Conservation (phyloP, 305 asterid genomes). For the Fraxinus ornus region DNA sequence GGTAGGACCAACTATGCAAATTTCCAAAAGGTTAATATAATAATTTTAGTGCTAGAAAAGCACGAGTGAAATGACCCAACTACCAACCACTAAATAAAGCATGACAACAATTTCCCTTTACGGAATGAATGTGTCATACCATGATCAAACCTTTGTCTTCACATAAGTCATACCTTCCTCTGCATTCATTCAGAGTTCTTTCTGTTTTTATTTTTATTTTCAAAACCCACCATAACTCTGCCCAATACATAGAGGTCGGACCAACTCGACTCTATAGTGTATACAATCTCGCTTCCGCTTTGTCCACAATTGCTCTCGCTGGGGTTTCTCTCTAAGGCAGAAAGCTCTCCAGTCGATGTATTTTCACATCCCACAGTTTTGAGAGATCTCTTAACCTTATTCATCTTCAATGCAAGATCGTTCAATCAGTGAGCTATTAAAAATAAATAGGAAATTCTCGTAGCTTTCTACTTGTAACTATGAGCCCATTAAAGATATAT, state of each 20-base stretch:
- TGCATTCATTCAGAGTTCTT: not conserved
- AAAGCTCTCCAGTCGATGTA: too few relatives aligned
- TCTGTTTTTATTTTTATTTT: not conserved
- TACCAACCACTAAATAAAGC: conserved; percentile 35
- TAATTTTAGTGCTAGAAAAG: not conserved
- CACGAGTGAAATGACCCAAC: conserved; percentile 51
- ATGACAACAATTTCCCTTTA: conserved; percentile 18
- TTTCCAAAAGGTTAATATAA: not conserved
- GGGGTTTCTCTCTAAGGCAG: too few relatives aligned
- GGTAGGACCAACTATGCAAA: not conserved
- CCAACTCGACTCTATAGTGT: not conserved
- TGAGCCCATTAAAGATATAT: too few relatives aligned
- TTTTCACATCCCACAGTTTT: not conserved
- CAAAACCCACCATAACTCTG: not conserved
- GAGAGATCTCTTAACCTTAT: not conserved
- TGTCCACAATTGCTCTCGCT: not conserved
- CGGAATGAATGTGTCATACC: conserved; percentile 14
- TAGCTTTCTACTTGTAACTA: not conserved
- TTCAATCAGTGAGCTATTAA: not conserved
- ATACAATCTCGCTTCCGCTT: not conserved
- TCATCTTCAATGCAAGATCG: not conserved
- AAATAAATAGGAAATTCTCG: not conserved
- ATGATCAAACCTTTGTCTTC: conserved; percentile 16
- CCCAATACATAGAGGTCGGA: not conserved
- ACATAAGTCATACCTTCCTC: not conserved